A percentile compares a stretch with the other conserved stretches of the same genome.
These are phyloP conservation scores for Mayamaea pseudoterrestris DNA, from an alignment of 108 stramenopile species.

Conservation along the genomic window DNA sequence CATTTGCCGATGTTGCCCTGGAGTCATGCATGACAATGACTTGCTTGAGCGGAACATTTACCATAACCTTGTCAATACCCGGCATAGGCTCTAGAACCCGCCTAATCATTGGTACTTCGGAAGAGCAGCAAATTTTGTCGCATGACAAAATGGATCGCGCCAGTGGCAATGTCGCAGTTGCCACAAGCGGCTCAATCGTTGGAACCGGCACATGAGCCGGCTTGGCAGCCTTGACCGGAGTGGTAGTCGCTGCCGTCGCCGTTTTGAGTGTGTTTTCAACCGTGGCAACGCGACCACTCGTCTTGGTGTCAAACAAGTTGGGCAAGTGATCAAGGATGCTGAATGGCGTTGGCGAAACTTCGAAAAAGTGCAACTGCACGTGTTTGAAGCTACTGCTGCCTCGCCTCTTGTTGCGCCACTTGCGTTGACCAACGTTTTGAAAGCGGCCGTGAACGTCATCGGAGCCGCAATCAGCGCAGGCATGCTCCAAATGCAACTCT, in stretches of 20 bases:
- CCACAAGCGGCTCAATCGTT: background rate
- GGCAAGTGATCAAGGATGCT: slow-evolving; percentile 19
- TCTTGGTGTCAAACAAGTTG: slow-evolving; percentile 16
- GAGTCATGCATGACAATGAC: slow-evolving; percentile 1
- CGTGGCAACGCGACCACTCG: slow-evolving; percentile 14
- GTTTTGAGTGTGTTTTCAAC: background rate
- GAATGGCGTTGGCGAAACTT: slow-evolving; percentile 18
- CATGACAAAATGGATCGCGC: slow-evolving; percentile 1
- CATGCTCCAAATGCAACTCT: slow-evolving; percentile 35
- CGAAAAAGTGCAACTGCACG: slow-evolving; percentile 25
- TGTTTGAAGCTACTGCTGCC: slow-evolving; percentile 4
- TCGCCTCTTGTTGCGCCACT: slow-evolving; percentile 14
- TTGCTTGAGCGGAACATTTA: slow-evolving; percentile 5
- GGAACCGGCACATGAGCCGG: background rate
- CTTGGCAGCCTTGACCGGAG: background rate
- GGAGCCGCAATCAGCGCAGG: slow-evolving; percentile 24
- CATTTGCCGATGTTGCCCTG: slow-evolving; percentile 11
- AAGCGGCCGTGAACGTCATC: slow-evolving; percentile 37
- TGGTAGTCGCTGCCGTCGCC: background rate
- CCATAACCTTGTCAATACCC: slow-evolving; percentile 4
- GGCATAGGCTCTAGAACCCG: background rate
- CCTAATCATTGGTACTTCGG: slow-evolving; percentile 7
- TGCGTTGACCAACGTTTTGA: slow-evolving; percentile 14
- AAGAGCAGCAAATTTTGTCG: slow-evolving; percentile 9
- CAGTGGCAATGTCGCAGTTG: no score